phyloP scores from a whole-genome alignment of 2,329 filamentous ascomycete genomes.

The Ophiostoma tasmaniense region DNA sequence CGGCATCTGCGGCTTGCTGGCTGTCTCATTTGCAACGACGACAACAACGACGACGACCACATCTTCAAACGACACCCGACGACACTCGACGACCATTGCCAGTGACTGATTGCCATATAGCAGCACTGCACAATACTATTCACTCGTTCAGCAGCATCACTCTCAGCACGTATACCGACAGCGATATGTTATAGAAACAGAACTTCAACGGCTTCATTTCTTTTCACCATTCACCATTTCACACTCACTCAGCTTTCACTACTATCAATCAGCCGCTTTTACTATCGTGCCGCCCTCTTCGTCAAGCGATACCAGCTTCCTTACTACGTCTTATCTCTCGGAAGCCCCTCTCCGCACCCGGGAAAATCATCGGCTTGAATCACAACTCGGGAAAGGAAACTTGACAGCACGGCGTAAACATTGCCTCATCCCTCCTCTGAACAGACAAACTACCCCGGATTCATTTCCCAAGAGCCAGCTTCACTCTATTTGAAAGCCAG shows the following conservation, averaged over 20 bases:
- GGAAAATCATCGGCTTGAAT: not conserved
- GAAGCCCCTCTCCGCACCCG: not conserved
- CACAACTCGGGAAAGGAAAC: not conserved
- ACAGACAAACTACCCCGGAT: not conserved
- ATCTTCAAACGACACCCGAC: not conserved
- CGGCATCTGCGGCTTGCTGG: conserved; percentile 7
- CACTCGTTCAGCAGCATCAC: conserved; percentile 4
- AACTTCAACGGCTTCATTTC: conserved; percentile 13
- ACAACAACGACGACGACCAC: not conserved
- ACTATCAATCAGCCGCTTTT: not conserved
- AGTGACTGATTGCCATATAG: not conserved
- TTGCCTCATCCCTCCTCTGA: not conserved
- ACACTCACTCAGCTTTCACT: not conserved
- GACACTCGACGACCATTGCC: not conserved
- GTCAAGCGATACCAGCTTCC: not conserved
- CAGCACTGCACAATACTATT: not conserved
- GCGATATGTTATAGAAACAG: conserved; percentile 20
- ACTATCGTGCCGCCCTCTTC: not conserved
- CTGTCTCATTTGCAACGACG: not conserved
- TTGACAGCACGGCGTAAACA: not conserved
- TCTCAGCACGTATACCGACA: conserved; percentile 2
- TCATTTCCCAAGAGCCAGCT: not conserved
- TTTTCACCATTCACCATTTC: conserved; percentile 6
- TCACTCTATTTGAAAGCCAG: not conserved
- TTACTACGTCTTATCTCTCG: not conserved